Percentiles rank a stretch among this genome's conserved stretches.
Conservation (phyloP, 352 stramenopile genomes). For the Chrysophaeum taylorii region DNA sequence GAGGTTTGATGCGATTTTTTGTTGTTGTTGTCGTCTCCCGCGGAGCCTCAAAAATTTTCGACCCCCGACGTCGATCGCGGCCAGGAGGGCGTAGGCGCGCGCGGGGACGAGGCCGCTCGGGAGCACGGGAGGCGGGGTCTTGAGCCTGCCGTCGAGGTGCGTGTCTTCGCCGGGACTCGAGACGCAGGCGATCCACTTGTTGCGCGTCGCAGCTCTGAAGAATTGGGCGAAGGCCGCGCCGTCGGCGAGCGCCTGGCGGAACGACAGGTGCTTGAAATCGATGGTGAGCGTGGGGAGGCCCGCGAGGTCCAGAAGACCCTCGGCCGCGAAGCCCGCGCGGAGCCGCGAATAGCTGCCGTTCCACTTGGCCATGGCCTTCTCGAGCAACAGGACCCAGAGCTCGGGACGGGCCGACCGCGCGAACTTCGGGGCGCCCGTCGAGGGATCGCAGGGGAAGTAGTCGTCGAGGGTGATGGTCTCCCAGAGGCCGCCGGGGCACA, state of each 20-base stretch:
- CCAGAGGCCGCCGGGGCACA: slow-evolving; percentile 16
- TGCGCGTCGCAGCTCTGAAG: not conserved
- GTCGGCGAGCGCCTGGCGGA: not conserved
- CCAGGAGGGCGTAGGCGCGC: slow-evolving; percentile 58
- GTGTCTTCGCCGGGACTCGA: slow-evolving; percentile 6
- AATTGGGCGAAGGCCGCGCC: not conserved
- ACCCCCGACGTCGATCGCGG: slow-evolving; percentile 40
- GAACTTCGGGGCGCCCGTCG: slow-evolving; percentile 6
- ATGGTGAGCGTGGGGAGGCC: slow-evolving; percentile 37
- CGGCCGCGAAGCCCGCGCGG: slow-evolving; percentile 74
- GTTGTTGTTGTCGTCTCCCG: slow-evolving; percentile 63
- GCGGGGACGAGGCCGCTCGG: slow-evolving; percentile 15
- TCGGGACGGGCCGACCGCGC: slow-evolving; percentile 9
- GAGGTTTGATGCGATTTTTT: no score
- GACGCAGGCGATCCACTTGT: not conserved
- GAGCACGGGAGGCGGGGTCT: not conserved
- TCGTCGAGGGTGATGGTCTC: slow-evolving; percentile 13
- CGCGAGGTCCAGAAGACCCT: slow-evolving; percentile 72
- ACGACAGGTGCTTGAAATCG: not conserved
- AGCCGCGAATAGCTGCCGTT: slow-evolving; percentile 65
- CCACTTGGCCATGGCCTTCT: slow-evolving; percentile 83
- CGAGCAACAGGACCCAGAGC: slow-evolving; percentile 60
- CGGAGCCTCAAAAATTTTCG: slow-evolving; percentile 52
- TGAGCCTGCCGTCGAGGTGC: not conserved
- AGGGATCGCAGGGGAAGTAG: slow-evolving; percentile 11